phyloP scores from a whole-genome alignment of 2,329 filamentous ascomycete genomes.

The Xylariaceae sp. region DNA sequence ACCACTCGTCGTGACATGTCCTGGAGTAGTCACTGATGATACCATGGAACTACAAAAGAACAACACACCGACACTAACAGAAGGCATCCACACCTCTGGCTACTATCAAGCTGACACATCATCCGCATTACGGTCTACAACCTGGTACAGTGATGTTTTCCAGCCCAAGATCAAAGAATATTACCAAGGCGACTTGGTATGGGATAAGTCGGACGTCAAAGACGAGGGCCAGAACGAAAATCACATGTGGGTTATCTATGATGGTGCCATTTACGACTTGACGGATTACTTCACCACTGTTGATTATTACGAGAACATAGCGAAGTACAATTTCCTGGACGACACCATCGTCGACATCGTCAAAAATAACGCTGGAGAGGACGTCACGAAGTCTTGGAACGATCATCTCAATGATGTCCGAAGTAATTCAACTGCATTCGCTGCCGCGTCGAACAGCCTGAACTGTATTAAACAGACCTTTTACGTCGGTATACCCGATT shows the following conservation, averaged over 20 bases:
- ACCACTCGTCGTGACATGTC: slow-evolving; percentile 69
- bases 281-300: slow-evolving; percentile 86
- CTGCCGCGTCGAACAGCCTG: slow-evolving; percentile 59
- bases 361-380: slow-evolving; percentile 69
- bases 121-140: slow-evolving; percentile 54
- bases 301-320: slow-evolving; percentile 48
- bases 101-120: slow-evolving; percentile 48
- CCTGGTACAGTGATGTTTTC: slow-evolving; percentile 78
- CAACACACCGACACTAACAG: slow-evolving; percentile 49
- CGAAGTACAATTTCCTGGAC: slow-evolving; percentile 69
- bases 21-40: slow-evolving; percentile 61
- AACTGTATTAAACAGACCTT: slow-evolving; percentile 82
- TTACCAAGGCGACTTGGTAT: slow-evolving; percentile 84
- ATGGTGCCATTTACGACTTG: slow-evolving; percentile 77
- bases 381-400: slow-evolving; percentile 68
- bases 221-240: slow-evolving; percentile 62
- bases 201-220: slow-evolving; percentile 54
- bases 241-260: slow-evolving; percentile 76
- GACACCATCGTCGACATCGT: slow-evolving; percentile 62
- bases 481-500: slow-evolving; percentile 79
- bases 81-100: slow-evolving; percentile 69
- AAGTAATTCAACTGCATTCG: slow-evolving; percentile 46
- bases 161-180: slow-evolving; percentile 76
- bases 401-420: slow-evolving; percentile 42
- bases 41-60: slow-evolving; percentile 59